phyloP scores from a whole-genome alignment of 495 filamentous ascomycete species.

The Trichoderma parareesei region DNA sequence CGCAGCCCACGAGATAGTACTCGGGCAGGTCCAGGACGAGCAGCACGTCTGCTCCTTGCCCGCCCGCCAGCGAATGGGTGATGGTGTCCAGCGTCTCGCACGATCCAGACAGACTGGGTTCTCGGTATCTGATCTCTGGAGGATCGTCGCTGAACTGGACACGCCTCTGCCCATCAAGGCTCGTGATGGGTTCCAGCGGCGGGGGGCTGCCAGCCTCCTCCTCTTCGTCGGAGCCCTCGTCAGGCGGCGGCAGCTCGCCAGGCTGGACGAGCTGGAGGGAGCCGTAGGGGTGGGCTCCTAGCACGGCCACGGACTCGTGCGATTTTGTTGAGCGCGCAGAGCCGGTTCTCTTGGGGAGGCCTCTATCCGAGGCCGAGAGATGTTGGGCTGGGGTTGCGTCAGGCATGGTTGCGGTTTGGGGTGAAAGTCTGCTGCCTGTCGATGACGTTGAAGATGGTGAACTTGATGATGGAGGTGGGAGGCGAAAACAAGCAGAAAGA shows the following conservation, averaged over 20 bases:
- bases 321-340: constrained; percentile 20
- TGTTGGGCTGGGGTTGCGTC: not conserved
- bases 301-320: constrained; percentile 22
- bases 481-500: not conserved
- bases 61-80: constrained; percentile 15
- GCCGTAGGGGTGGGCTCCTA: constrained; percentile 28
- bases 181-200: constrained; percentile 13
- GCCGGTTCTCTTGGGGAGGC: constrained; percentile 13
- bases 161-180: not conserved
- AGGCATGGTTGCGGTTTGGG: not conserved
- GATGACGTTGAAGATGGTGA: too few relatives aligned
- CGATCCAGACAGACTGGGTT: not conserved
- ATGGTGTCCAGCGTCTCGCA: constrained; percentile 12
- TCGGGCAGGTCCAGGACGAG: constrained; percentile 32
- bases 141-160: not conserved
- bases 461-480: not conserved
- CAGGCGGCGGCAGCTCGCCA: not conserved
- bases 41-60: constrained; percentile 40
- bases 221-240: not conserved
- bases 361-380: not conserved
- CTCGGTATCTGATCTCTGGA: not conserved
- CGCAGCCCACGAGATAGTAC: constrained; percentile 38
- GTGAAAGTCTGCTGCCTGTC: too few relatives aligned
- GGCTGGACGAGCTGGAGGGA: constrained; percentile 27
- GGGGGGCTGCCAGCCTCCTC: not conserved